These are phyloP conservation scores for Rhodotorula babjevae DNA, from an alignment of 768 basidiomycete species.

Conservation along the genomic window DNA sequence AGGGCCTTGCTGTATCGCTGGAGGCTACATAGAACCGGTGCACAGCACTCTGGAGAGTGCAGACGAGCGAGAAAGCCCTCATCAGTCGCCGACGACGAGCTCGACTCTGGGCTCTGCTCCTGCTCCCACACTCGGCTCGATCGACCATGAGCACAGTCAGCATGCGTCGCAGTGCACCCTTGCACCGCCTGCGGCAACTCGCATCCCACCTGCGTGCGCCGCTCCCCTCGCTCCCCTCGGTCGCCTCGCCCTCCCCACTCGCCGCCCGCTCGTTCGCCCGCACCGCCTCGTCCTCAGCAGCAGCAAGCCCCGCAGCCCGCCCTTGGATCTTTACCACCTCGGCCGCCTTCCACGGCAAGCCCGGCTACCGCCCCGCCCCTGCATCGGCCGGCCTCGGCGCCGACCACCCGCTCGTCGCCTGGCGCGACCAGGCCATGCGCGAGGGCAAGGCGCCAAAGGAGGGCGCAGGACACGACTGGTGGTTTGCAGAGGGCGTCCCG, in stretches of 20 bases:
- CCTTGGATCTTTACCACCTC: conserved; percentile 12
- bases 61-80: no score
- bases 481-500: conserved; percentile 13
- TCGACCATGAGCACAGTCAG: background rate
- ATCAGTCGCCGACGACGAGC: no score
- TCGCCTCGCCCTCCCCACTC: background rate
- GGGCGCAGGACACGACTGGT: conserved; percentile 35
- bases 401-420: conserved; percentile 6
- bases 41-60: no score
- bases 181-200: background rate
- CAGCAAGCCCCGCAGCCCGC: background rate
- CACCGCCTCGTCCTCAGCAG: background rate
- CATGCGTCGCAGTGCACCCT: background rate
- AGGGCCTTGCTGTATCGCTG: no score
- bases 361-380: background rate
- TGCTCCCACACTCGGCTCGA: background rate
- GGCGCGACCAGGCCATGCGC: conserved; percentile 16
- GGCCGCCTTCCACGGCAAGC: conserved; percentile 19
- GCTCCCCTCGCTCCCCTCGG: background rate
- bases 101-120: no score
- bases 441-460: background rate
- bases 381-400: background rate
- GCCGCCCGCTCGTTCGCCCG: background rate
- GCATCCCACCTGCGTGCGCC: conserved; percentile 3
- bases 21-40: no score